A percentile compares a stretch with the other conserved stretches of the same genome.
These are phyloP conservation scores for Suillus alpinus DNA, from an alignment of 768 basidiomycete species.

Conservation along the genomic window DNA sequence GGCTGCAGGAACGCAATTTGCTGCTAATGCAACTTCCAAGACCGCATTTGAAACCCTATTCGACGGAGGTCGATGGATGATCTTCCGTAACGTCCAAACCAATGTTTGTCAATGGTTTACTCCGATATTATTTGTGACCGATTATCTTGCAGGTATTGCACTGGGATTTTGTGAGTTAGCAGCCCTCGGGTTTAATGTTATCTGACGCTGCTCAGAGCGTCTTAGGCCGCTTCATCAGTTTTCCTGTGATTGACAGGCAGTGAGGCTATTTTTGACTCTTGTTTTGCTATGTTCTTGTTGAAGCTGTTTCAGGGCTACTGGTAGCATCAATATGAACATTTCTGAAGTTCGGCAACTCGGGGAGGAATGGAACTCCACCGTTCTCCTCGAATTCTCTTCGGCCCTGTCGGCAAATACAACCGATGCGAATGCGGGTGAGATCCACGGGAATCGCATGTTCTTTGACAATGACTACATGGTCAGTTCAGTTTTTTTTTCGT, in stretches of 20 bases:
- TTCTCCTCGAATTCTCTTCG: slow-evolving; percentile 38
- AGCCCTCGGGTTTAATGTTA: not conserved
- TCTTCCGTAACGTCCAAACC: slow-evolving; percentile 56
- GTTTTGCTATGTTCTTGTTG: slow-evolving; percentile 6
- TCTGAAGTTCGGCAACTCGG: slow-evolving; percentile 50
- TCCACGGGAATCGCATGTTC: slow-evolving; percentile 63
- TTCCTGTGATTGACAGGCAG: slow-evolving; percentile 52
- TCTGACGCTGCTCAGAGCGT: slow-evolving; percentile 43
- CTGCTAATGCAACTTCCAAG: slow-evolving; percentile 41
- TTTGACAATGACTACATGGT: slow-evolving; percentile 72
- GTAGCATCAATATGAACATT: slow-evolving; percentile 54
- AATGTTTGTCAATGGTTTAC: slow-evolving; percentile 26
- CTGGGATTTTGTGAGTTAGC: slow-evolving; percentile 65
- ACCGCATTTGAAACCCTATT: slow-evolving; percentile 54
- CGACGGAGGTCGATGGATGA: slow-evolving; percentile 68
- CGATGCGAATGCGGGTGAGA: slow-evolving; percentile 52
- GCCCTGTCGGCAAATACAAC: slow-evolving; percentile 34
- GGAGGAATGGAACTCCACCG: slow-evolving; percentile 45
- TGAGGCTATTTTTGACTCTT: slow-evolving; percentile 17
- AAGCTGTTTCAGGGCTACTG: slow-evolving; percentile 45
- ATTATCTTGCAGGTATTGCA: slow-evolving; percentile 34
- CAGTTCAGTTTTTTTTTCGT: slow-evolving; percentile 4
- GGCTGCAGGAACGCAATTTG: slow-evolving; percentile 57
- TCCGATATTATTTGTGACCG: not conserved
- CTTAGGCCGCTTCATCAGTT: slow-evolving; percentile 64